phyloP scores from a whole-genome alignment of 2,329 filamentous ascomycete genomes.

The Lachnellula cervina region DNA sequence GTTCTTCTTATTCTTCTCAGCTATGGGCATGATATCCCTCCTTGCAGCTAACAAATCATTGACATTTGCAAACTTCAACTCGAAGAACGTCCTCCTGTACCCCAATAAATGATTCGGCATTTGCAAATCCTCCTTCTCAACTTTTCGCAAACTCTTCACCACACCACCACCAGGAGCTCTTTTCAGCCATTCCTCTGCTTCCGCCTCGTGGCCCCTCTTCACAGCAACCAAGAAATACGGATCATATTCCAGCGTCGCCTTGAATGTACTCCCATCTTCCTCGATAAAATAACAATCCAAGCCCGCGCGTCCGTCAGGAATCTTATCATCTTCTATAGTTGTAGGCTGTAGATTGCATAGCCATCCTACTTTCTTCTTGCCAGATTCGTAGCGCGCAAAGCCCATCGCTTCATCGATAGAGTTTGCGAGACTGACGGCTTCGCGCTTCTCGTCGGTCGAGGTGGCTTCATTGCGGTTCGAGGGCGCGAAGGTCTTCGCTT shows the following conservation, averaged over 20 bases:
- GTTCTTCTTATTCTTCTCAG: slow-evolving; percentile 94
- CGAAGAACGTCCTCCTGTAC: slow-evolving; percentile 81
- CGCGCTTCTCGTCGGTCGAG: slow-evolving; percentile 87
- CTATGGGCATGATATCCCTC: slow-evolving; percentile 80
- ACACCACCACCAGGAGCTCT: slow-evolving; percentile 72
- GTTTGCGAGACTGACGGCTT: slow-evolving; percentile 77
- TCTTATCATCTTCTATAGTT: slow-evolving; percentile 75
- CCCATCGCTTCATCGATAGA: slow-evolving; percentile 93
- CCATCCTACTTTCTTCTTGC: slow-evolving; percentile 80
- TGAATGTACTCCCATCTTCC: slow-evolving; percentile 79
- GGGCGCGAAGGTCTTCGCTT: slow-evolving; percentile 73
- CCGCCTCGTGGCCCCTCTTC: slow-evolving; percentile 79
- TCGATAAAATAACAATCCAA: slow-evolving; percentile 98
- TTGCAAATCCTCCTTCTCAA: slow-evolving; percentile 88
- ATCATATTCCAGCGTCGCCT: slow-evolving; percentile 92
- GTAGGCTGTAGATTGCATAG: slow-evolving; percentile 93
- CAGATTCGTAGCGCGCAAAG: slow-evolving; percentile 86
- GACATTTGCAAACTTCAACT: slow-evolving; percentile 84
- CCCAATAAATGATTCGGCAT: slow-evolving; percentile 96
- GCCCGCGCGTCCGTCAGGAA: slow-evolving; percentile 78
- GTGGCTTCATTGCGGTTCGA: slow-evolving; percentile 77
- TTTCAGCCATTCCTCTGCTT: slow-evolving; percentile 95
- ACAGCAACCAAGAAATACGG: slow-evolving; percentile 93
- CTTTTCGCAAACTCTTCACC: slow-evolving; percentile 68
- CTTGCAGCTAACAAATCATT: slow-evolving; percentile 79